Percentiles rank a stretch among this genome's conserved stretches.
phyloP scores from a whole-genome alignment of 2,329 filamentous ascomycete genomes.

The Pseudogymnoascus sp. region DNA sequence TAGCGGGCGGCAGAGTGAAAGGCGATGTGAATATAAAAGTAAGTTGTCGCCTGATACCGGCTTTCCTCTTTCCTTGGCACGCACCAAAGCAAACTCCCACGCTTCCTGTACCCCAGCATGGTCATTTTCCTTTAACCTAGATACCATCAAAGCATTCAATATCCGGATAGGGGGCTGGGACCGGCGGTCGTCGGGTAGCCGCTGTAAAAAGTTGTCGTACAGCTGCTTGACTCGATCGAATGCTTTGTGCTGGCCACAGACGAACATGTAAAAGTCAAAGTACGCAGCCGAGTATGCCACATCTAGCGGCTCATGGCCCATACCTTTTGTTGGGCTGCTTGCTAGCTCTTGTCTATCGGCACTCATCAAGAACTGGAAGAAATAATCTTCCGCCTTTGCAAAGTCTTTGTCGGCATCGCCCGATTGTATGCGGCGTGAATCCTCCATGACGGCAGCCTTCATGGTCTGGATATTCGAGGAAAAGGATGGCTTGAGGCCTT shows the following conservation, averaged over 20 bases:
- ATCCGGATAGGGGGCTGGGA: slow-evolving; percentile 44
- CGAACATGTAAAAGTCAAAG: slow-evolving; percentile 47
- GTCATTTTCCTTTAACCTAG: slow-evolving; percentile 49
- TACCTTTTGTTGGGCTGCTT: slow-evolving; percentile 20
- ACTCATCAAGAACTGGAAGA: slow-evolving; percentile 18
- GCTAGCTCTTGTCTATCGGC: slow-evolving; percentile 23
- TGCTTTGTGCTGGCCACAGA: slow-evolving; percentile 41
- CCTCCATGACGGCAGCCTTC: slow-evolving; percentile 24
- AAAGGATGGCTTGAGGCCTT: slow-evolving; percentile 28
- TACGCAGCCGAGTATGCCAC: slow-evolving; percentile 31
- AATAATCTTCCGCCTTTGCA: slow-evolving; percentile 21
- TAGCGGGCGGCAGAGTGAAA: slow-evolving; percentile 36
- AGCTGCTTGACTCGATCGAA: slow-evolving; percentile 45
- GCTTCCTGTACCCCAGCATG: slow-evolving; percentile 53
- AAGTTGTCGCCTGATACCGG: slow-evolving; percentile 18
- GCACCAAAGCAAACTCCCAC: slow-evolving; percentile 55
- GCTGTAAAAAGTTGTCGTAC: slow-evolving; percentile 43
- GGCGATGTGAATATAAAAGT: slow-evolving; percentile 28
- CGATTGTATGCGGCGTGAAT: slow-evolving; percentile 15
- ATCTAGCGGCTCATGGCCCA: slow-evolving; percentile 18
- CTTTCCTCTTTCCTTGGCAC: slow-evolving; percentile 38
- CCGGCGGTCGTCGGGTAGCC: slow-evolving; percentile 30
- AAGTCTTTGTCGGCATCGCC: slow-evolving; percentile 19
- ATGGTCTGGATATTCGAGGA: slow-evolving; percentile 36
- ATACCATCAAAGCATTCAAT: slow-evolving; percentile 59